Evolutionary conservation across 176 grass and related monocot species (phyloP), one percentile per base, ranked within the genome.

Genomic region (Bothriochloa decipiens): DNA sequence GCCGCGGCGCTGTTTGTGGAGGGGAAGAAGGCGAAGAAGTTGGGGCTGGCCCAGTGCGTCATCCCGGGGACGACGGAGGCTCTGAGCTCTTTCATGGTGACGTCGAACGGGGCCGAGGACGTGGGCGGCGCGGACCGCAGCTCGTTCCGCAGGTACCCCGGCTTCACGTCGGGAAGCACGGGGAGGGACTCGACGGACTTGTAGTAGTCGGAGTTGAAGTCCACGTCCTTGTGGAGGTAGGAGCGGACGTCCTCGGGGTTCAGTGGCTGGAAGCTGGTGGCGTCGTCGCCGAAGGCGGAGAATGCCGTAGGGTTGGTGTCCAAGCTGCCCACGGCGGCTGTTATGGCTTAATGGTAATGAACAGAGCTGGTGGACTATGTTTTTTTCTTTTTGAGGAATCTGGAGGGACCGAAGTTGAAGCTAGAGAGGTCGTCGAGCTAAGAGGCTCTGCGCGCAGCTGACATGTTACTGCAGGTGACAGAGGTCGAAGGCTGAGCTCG

Each of bases 31-130:
- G 86, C 90, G 5, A 91, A 91, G 86, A 88, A 91, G 65, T 86
- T 91, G 1, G 90, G 90, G 72, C 90, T 92, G 18, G 86, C 83
- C 86, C 90, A 92, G 65, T 89, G 64, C 0, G 90, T 92, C 81
- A 89, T 80, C 4, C 90, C 90, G 0, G 86, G 90, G 0, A 91
- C 53, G 1, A 91, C 61, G 2, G 76, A 15, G 0, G 14, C 17
- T 1, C 7, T 14, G 20, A 91, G 57, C 45, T 85, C 89, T 29
- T 69, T 36, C 28, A 91, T 70, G 11, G 64, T 28, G 4, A 72
- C 50, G 8, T 88, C 75, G 32, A 91, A 81, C 3, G 89, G 74
- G 4, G 85, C 65, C 0, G 53, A 74, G 8, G 20, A 46, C 0
- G 14, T 17, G 0, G 73, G 82, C 43, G 87, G 76, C n/a, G 50